phyloP scores from a whole-genome alignment of 1,139 yeast genomes.

The Blastobotrys malaysiensis region DNA sequence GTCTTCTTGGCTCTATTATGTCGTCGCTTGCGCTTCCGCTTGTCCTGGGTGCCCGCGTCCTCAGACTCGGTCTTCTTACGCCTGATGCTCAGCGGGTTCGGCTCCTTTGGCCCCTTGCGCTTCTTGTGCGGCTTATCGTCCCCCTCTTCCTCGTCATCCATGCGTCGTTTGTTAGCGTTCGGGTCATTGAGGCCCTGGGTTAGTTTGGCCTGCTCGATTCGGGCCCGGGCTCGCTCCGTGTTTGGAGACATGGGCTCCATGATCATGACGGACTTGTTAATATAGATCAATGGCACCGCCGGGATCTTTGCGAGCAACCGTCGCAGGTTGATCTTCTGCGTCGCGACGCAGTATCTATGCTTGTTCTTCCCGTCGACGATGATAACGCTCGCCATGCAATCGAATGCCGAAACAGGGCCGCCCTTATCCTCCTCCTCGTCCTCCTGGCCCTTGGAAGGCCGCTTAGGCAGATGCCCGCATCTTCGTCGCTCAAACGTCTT shows the following conservation, averaged over 20 bases:
- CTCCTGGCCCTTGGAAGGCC: neutral
- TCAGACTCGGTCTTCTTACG: constrained; percentile 19
- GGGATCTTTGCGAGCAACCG: constrained; percentile 66
- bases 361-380: constrained; percentile 71
- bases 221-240: constrained; percentile 50
- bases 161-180: constrained; percentile 38
- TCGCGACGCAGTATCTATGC: constrained; percentile 83
- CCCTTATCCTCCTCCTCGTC: constrained; percentile 12
- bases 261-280: constrained; percentile 88
- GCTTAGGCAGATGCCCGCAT: constrained; percentile 43
- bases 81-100: constrained; percentile 78
- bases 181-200: constrained; percentile 69
- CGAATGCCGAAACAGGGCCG: constrained; percentile 50
- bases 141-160: constrained; percentile 22
- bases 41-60: constrained; percentile 5
- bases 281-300: constrained; percentile 82
- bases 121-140: constrained; percentile 36
- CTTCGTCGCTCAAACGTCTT: constrained; percentile 78
- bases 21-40: constrained; percentile 12
- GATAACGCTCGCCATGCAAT: constrained; percentile 71
- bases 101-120: constrained; percentile 68
- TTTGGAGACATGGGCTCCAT: constrained; percentile 89
- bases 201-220: constrained; percentile 60
- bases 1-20: constrained; percentile 7
- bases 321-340: constrained; percentile 70